These are phyloP conservation scores for Fusarium dimerum DNA, from an alignment of 2,329 filamentous ascomycete genomes.

Conservation along the genomic window DNA sequence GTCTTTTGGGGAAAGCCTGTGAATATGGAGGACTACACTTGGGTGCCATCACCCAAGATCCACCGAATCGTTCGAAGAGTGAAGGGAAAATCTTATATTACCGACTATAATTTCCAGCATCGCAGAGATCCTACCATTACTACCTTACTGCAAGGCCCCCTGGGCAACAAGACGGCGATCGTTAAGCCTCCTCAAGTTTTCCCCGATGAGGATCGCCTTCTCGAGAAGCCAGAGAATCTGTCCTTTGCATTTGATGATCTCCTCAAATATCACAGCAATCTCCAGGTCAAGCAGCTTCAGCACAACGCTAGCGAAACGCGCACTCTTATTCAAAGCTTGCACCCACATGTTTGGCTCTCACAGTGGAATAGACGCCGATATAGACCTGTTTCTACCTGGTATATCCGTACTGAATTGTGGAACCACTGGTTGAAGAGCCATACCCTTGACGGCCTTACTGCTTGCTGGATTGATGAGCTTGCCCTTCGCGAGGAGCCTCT, in stretches of 20 bases:
- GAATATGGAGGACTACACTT: slow-evolving; percentile 15
- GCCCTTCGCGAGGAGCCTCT: slow-evolving; percentile 17
- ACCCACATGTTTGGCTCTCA: slow-evolving; percentile 6
- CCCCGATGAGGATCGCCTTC: slow-evolving; percentile 1
- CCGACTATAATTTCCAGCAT: slow-evolving; percentile 18
- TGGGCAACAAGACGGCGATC: slow-evolving; percentile 11
- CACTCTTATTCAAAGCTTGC: slow-evolving; percentile 2
- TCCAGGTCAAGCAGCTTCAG: slow-evolving; percentile 13
- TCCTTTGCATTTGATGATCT: slow-evolving; percentile 14
- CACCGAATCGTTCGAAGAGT: slow-evolving; percentile 14
- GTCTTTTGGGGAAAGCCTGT: slow-evolving; percentile 21
- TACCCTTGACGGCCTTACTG: slow-evolving; percentile 14
- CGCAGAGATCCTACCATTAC: slow-evolving; percentile 16
- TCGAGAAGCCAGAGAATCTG: slow-evolving; percentile 11
- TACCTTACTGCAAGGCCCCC: slow-evolving; percentile 4
- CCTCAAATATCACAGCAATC: slow-evolving; percentile 13
- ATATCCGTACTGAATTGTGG: slow-evolving; percentile 19
- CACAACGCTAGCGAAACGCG: slow-evolving; percentile 2
- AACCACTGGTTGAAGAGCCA: slow-evolving; percentile 14
- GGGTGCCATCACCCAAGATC: slow-evolving; percentile 15
- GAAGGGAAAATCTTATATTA: slow-evolving; percentile 8
- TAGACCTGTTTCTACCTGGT: slow-evolving; percentile 17
- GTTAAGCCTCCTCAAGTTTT: slow-evolving; percentile 11
- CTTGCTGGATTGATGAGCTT: slow-evolving; percentile 20
- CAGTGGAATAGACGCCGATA: slow-evolving; percentile 19